phyloP scores from a whole-genome alignment of 2,329 filamentous ascomycete species.

The Xylariaceae sp. region DNA sequence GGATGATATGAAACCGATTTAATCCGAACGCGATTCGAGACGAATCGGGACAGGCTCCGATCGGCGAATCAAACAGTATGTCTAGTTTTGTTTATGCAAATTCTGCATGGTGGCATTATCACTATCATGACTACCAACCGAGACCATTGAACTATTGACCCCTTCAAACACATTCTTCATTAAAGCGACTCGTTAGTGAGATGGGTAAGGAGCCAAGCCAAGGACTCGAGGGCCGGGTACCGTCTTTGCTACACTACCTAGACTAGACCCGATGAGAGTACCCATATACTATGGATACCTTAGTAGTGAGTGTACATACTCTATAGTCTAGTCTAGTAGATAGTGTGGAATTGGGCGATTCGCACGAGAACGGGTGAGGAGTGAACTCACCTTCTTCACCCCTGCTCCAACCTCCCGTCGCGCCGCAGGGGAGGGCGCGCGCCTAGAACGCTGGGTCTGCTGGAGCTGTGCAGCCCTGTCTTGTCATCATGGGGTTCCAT shows the following conservation, averaged over 20 bases:
- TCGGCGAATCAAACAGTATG: slow-evolving; percentile 8
- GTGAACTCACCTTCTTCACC: no score
- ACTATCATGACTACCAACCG: neutral
- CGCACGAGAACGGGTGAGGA: no score
- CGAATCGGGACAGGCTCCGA: neutral
- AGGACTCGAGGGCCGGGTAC: slow-evolving; percentile 5
- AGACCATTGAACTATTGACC: neutral
- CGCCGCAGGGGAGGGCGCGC: slow-evolving; percentile 18
- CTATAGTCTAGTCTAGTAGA: no score
- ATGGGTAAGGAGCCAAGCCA: slow-evolving; percentile 8
- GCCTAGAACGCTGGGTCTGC: slow-evolving; percentile 24
- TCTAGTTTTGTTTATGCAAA: slow-evolving; percentile 18
- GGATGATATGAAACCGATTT: slow-evolving; percentile 2
- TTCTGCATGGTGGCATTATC: neutral
- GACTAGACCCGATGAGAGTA: no score
- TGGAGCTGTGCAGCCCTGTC: slow-evolving; percentile 23
- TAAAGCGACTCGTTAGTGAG: slow-evolving; percentile 7
- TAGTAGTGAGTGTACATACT: no score
- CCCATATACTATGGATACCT: no score
- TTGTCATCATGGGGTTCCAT: slow-evolving; percentile 8
- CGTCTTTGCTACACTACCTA: no score
- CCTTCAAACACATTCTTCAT: slow-evolving; percentile 31
- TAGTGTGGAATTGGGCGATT: slow-evolving; percentile 2
- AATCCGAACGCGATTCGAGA: slow-evolving; percentile 5
- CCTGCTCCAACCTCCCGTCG: slow-evolving; percentile 13